Conservation (phyloP, 805 yeast species). For the Saturnispora saitoi region DNA sequence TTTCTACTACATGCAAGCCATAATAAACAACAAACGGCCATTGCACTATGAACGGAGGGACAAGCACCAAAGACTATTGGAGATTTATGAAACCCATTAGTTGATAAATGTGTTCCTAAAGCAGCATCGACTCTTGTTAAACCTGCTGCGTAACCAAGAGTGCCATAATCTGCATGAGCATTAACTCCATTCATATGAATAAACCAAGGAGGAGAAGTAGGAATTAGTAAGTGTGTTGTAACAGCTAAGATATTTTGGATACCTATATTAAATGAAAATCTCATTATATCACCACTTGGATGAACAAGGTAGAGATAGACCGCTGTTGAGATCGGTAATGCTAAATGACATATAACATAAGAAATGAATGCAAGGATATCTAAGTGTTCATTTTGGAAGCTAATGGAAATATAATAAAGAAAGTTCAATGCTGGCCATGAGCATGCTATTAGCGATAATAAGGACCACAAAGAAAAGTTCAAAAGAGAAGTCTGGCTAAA, state of each 20-base stretch:
- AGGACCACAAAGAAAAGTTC: not conserved
- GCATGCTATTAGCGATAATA: not conserved
- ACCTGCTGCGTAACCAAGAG: conserved; percentile 67
- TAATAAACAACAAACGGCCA: conserved; percentile 39
- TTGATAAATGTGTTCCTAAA: conserved; percentile 50
- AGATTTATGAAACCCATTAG: conserved; percentile 54
- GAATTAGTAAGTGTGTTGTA: conserved; percentile 50
- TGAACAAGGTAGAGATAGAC: conserved; percentile 59
- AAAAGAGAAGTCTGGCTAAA: not conserved
- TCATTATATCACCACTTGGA: conserved; percentile 50
- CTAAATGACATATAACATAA: conserved; percentile 53
- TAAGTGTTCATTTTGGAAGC: conserved; percentile 32
- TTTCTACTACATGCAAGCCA: conserved; percentile 1
- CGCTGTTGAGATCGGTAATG: conserved; percentile 53
- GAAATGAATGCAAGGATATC: conserved; percentile 55
- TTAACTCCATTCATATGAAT: conserved; percentile 51
- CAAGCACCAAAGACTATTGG: conserved; percentile 74
- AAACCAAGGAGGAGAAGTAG: conserved; percentile 74
- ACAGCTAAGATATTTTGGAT: conserved; percentile 53
- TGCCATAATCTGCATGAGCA: conserved; percentile 47
- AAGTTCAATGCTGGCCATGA: conserved; percentile 45
- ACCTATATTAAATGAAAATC: conserved; percentile 49
- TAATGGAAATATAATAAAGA: conserved; percentile 32
- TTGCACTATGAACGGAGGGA: conserved; percentile 61
- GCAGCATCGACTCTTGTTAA: conserved; percentile 56